These are phyloP conservation scores for Aureobasidium sp. DNA, from an alignment of 2,329 filamentous ascomycete genomes.

Conservation along the genomic window DNA sequence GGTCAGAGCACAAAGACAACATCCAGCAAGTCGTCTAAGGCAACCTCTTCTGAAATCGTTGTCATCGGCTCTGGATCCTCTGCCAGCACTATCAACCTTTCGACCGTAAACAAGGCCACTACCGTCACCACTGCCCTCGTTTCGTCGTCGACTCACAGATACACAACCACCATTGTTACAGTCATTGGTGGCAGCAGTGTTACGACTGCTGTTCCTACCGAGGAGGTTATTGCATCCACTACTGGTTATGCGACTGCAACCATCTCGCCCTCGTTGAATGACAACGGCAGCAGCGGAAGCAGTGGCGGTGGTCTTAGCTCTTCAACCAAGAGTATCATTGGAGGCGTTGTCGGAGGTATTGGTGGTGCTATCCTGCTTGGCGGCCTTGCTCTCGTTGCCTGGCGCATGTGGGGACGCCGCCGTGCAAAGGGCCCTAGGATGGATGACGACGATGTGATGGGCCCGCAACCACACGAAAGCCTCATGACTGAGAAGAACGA, in stretches of 20 bases:
- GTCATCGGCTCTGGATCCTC: slow-evolving; percentile 17
- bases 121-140: slow-evolving; percentile 34
- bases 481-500: slow-evolving; percentile 51
- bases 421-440: slow-evolving; percentile 40
- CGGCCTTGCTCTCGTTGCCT: slow-evolving; percentile 65
- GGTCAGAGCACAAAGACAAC: slow-evolving; percentile 10
- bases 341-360: slow-evolving; percentile 78
- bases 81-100: slow-evolving; percentile 26
- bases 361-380: slow-evolving; percentile 69
- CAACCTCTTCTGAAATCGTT: slow-evolving; percentile 15
- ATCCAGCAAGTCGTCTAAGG: neutral
- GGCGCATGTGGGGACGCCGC: slow-evolving; percentile 74
- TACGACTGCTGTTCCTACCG: slow-evolving; percentile 30
- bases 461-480: slow-evolving; percentile 47
- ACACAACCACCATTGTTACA: slow-evolving; percentile 33
- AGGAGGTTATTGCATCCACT: slow-evolving; percentile 31
- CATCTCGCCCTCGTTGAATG: slow-evolving; percentile 47
- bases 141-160: slow-evolving; percentile 29
- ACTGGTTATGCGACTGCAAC: slow-evolving; percentile 44
- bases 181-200: slow-evolving; percentile 31
- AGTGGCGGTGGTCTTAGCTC: slow-evolving; percentile 53
- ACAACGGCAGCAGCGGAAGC: slow-evolving; percentile 27
- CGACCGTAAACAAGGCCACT: slow-evolving; percentile 23
- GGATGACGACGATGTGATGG: slow-evolving; percentile 59
- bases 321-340: slow-evolving; percentile 70